Percentiles rank a stretch among this genome's conserved stretches.
phyloP scores from a whole-genome alignment of 306 rosid species.

The Fragaria ananassa region DNA sequence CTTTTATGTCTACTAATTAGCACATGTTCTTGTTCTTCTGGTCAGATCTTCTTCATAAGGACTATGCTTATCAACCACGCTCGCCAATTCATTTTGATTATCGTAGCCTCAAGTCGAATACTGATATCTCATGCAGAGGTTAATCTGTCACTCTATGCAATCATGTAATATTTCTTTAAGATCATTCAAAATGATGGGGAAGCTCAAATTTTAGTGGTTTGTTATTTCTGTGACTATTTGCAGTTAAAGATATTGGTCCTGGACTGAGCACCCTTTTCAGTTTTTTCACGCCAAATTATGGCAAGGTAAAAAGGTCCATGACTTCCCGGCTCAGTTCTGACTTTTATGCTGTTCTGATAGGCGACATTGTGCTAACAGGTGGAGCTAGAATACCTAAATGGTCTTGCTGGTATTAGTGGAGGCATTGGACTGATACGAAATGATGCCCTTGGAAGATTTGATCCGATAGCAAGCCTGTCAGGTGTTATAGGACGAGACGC shows the following conservation, averaged over 20 bases:
- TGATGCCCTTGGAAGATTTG: conserved; percentile 28
- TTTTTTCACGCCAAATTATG: conserved; percentile 47
- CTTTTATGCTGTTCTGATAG: not conserved
- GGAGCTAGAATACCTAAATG: conserved; percentile 48
- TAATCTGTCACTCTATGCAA: conserved; percentile 3
- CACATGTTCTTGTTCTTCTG: conserved; percentile 21
- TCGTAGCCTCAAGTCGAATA: conserved; percentile 49
- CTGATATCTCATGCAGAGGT: conserved; percentile 58
- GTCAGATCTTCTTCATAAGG: conserved; percentile 61
- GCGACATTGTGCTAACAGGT: conserved; percentile 36
- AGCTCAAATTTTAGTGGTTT: conserved; percentile 13
- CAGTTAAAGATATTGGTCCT: conserved; percentile 57
- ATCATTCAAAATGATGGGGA: not conserved
- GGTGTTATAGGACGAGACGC: conserved; percentile 45
- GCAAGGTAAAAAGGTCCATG: conserved; percentile 36
- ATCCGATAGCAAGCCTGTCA: conserved; percentile 41
- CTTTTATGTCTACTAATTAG: conserved; percentile 11
- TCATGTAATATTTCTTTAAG: not conserved
- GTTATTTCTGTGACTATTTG: conserved; percentile 21
- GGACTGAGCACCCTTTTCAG: conserved; percentile 49
- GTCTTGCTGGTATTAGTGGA: conserved; percentile 49
- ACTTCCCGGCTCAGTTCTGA: conserved; percentile 7
- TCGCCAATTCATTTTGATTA: conserved; percentile 38
- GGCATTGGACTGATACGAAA: conserved; percentile 50
- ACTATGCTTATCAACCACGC: conserved; percentile 34